phyloP scores from a whole-genome alignment of 176 grass and related monocot species.

The Pharus latifolius region DNA sequence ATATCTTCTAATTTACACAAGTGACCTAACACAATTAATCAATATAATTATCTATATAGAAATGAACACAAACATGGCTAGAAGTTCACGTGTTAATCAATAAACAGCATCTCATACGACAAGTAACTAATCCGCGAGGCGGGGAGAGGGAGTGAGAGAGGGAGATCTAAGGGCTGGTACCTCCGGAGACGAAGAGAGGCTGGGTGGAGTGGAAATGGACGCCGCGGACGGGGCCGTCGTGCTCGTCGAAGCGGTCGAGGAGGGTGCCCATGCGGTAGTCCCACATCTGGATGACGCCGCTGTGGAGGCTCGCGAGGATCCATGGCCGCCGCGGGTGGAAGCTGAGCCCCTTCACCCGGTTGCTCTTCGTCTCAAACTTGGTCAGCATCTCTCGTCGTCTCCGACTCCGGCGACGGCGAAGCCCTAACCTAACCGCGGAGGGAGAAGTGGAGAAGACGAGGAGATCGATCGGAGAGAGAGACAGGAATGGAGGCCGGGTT shows the following conservation, averaged over 20 bases:
- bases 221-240: constrained; percentile 78
- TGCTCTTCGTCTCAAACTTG: constrained; percentile 99
- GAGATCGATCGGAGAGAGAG: constrained; percentile 11
- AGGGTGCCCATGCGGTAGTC: constrained; percentile 93
- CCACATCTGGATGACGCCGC: constrained; percentile 90
- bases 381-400: constrained; percentile 61
- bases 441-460: too few relatives aligned
- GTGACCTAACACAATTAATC: too few relatives aligned
- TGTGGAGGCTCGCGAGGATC: constrained; percentile 89
- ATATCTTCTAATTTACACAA: too few relatives aligned
- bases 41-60: too few relatives aligned
- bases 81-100: too few relatives aligned
- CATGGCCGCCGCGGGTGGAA: constrained; percentile 83
- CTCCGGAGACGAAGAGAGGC: constrained; percentile 98
- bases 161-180: constrained; percentile 37
- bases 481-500: neutral
- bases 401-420: too few relatives aligned
- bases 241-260: constrained; percentile 91
- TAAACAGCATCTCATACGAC: too few relatives aligned
- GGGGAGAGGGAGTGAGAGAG: too few relatives aligned
- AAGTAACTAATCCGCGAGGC: too few relatives aligned
- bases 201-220: constrained; percentile 93
- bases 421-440: neutral
- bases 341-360: constrained; percentile 94
- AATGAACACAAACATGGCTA: too few relatives aligned